Conservation (phyloP, 257 asterid species). For the Osmanthus fragrans region DNA sequence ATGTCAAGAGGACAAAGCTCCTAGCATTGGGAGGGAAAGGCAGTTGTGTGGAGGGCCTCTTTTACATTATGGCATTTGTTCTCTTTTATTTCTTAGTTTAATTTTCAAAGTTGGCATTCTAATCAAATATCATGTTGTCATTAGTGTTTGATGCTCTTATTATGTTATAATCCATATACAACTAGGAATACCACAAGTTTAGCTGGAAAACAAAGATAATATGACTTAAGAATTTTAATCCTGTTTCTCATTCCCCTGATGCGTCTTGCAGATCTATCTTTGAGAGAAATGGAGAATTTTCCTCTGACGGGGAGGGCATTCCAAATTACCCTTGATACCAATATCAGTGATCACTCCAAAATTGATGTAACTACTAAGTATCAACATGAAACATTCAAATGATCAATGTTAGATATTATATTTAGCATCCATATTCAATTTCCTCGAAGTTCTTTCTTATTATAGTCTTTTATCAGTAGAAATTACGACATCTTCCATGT, state of each 20-base stretch:
- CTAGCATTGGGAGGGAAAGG: neutral
- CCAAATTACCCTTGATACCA: neutral
- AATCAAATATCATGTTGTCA: neutral
- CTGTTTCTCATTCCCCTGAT: neutral
- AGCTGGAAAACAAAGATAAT: neutral
- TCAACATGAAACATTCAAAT: neutral
- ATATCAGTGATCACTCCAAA: neutral
- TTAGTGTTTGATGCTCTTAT: neutral
- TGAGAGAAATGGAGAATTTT: neutral
- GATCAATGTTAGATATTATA: neutral
- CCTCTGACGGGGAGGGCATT: neutral
- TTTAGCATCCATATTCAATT: neutral
- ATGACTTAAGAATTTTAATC: neutral
- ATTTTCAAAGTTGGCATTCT: neutral
- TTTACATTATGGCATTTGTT: neutral
- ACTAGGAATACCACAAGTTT: neutral
- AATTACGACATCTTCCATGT: neutral
- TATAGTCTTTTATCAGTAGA: neutral
- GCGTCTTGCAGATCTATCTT: neutral
- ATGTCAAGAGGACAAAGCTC: neutral
- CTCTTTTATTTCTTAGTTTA: neutral
- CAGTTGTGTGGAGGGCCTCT: neutral
- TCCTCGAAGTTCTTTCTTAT: neutral
- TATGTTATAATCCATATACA: neutral
- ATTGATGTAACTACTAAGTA: neutral